Conservation (phyloP, 2,329 filamentous ascomycete species). For the Polytolypa hystricis region DNA sequence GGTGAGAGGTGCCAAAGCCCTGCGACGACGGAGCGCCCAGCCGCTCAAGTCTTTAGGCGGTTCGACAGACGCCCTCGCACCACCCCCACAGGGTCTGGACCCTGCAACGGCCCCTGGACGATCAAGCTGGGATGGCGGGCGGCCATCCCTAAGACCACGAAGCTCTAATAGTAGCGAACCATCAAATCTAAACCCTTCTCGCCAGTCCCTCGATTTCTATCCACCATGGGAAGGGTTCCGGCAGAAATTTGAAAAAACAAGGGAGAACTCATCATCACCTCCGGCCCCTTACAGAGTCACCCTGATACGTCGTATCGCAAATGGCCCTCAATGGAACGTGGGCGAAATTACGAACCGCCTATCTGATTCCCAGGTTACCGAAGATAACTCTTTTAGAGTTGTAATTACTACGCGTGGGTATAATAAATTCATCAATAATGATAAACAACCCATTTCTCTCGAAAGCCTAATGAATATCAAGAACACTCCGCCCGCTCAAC, state of each 20-base stretch:
- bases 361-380: conserved; percentile 7
- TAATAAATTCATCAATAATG: conserved; percentile 42
- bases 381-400: conserved; percentile 33
- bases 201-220: no score
- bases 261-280: no score
- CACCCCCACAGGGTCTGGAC: not conserved
- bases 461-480: conserved; percentile 11
- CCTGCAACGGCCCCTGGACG: not conserved
- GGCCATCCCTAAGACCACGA: conserved; percentile 1
- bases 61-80: not conserved
- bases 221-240: no score
- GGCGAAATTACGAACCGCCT: conserved; percentile 45
- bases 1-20: not conserved
- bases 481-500: not conserved
- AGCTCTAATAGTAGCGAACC: no score
- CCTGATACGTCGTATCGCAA: conserved; percentile 61
- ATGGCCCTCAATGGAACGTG: conserved; percentile 64
- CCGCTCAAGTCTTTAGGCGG: not conserved
- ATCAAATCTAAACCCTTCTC: no score
- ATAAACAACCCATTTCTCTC: conserved; percentile 25
- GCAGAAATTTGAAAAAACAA: no score
- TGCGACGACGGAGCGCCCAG: not conserved
- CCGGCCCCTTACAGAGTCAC: conserved; percentile 33
- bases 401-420: conserved; percentile 52
- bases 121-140: conserved; percentile 4